These are phyloP conservation scores for Phanerodontia chrysosporium DNA, from an alignment of 768 basidiomycete genomes.

Conservation along the genomic window DNA sequence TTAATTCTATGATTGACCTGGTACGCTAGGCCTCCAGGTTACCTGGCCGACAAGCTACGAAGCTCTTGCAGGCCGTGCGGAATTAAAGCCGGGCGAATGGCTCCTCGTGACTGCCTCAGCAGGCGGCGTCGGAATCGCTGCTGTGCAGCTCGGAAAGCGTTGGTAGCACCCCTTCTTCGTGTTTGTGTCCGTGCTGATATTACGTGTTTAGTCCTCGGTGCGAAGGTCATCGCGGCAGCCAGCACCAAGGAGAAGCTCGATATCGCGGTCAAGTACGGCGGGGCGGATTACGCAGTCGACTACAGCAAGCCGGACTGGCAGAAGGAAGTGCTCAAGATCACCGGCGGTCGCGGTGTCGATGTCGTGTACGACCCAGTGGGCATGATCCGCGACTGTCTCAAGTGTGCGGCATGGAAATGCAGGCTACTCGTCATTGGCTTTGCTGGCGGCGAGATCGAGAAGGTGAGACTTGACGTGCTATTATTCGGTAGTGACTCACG, in stretches of 20 bases:
- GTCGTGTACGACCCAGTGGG: slow-evolving; percentile 88
- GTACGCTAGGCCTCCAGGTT: slow-evolving; percentile 60
- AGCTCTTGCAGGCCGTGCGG: slow-evolving; percentile 80
- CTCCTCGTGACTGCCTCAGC: slow-evolving; percentile 94
- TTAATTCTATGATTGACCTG: too few relatives aligned
- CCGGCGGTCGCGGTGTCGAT: slow-evolving; percentile 80
- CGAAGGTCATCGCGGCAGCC: slow-evolving; percentile 92
- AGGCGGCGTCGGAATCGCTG: slow-evolving; percentile 90
- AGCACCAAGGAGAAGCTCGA: slow-evolving; percentile 76
- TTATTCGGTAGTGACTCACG: not conserved
- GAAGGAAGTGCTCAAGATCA: slow-evolving; percentile 81
- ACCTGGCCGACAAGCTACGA: slow-evolving; percentile 95
- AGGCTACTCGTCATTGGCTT: slow-evolving; percentile 93
- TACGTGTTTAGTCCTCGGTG: slow-evolving; percentile 63
- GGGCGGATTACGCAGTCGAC: slow-evolving; percentile 80
- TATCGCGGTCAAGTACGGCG: slow-evolving; percentile 68
- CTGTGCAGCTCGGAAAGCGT: slow-evolving; percentile 72
- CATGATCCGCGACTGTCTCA: slow-evolving; percentile 78
- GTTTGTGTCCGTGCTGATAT: not conserved
- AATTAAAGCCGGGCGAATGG: slow-evolving; percentile 83
- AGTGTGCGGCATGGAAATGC: slow-evolving; percentile 94
- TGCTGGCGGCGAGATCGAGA: slow-evolving; percentile 80
- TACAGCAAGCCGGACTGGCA: slow-evolving; percentile 84
- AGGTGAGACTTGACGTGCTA: slow-evolving; percentile 42
- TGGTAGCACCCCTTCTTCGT: not conserved